These are phyloP conservation scores for Peronospora destructor DNA, from an alignment of 352 stramenopile genomes.

Conservation along the genomic window DNA sequence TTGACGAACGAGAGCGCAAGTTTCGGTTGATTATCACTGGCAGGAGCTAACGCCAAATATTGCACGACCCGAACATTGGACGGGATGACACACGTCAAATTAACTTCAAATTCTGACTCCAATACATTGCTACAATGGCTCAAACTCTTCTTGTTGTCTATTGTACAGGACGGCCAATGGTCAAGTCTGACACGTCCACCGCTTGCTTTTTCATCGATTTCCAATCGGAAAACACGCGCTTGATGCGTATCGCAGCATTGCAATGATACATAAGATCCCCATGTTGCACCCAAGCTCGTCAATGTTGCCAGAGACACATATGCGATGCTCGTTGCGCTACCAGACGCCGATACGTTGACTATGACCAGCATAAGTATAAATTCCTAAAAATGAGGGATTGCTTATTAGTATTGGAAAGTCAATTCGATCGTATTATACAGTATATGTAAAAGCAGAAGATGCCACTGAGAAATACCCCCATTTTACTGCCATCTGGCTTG, in stretches of 20 bases:
- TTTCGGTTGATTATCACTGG: slow-evolving; percentile 27
- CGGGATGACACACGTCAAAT: slow-evolving; percentile 21
- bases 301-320: slow-evolving; percentile 24
- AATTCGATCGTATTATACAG: not conserved
- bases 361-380: slow-evolving; percentile 21
- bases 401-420: too few species aligned
- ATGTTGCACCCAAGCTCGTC: slow-evolving; percentile 15
- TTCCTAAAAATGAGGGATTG: not conserved
- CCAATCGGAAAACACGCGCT: slow-evolving; percentile 37
- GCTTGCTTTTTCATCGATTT: slow-evolving; percentile 30
- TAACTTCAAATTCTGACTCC: slow-evolving; percentile 6
- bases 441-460: slow-evolving; percentile 2
- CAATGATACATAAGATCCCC: slow-evolving; percentile 29
- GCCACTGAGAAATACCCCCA: slow-evolving; percentile 4
- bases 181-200: slow-evolving; percentile 32
- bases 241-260: slow-evolving; percentile 5
- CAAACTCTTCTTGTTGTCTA: not conserved
- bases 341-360: slow-evolving; percentile 12
- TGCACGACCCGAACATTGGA: slow-evolving; percentile 33
- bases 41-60: slow-evolving; percentile 46
- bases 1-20: slow-evolving; percentile 48
- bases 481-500: not conserved
- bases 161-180: slow-evolving; percentile 32
- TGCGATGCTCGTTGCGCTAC: slow-evolving; percentile 26
- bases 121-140: not conserved